Evolutionary conservation across 164 flowering plant species (phyloP).

Genomic region (Warburgia ugandensis): DNA sequence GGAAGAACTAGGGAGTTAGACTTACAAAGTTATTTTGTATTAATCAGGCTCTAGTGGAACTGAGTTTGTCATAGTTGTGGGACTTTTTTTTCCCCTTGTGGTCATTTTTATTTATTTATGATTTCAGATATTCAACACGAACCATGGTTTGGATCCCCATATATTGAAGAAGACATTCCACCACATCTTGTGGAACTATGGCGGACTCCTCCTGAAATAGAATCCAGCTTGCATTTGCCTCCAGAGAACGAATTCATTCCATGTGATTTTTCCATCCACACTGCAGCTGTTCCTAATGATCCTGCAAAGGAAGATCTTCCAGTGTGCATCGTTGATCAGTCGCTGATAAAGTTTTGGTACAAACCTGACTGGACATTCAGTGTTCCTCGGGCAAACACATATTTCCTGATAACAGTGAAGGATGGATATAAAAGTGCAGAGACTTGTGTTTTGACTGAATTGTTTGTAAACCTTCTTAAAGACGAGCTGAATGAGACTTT

Average conservation of each 20-base stretch:
- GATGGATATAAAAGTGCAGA: slow-evolving; percentile 48
- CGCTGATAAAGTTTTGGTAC: slow-evolving; percentile 84
- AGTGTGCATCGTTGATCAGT: slow-evolving; percentile 68
- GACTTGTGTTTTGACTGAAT: slow-evolving; percentile 69
- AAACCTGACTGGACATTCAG: slow-evolving; percentile 77
- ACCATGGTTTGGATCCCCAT: slow-evolving; percentile 92
- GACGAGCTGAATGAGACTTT: slow-evolving; percentile 88
- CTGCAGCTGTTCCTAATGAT: slow-evolving; percentile 14
- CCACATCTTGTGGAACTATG: slow-evolving; percentile 53
- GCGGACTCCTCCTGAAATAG: slow-evolving; percentile 71
- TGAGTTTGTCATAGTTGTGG: no score
- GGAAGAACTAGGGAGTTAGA: no score
- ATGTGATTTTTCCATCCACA: slow-evolving; percentile 59
- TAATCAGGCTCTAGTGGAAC: no score
- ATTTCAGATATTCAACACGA: slow-evolving; percentile 56
- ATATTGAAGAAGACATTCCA: slow-evolving; percentile 68
- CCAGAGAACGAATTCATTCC: slow-evolving; percentile 84
- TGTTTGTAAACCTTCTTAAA: slow-evolving; percentile 74
- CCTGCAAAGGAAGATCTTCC: slow-evolving; percentile 31
- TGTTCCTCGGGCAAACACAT: slow-evolving; percentile 90
- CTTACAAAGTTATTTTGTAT: no score
- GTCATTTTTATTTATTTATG: neutral
- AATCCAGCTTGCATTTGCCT: slow-evolving; percentile 65
- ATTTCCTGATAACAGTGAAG: slow-evolving; percentile 76
- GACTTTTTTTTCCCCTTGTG: no score